A percentile compares a stretch with the other conserved stretches of the same genome.
These are phyloP conservation scores for Haplosporangium sp. DNA, from an alignment of 371 early-diverging fungal species.

Conservation along the genomic window DNA sequence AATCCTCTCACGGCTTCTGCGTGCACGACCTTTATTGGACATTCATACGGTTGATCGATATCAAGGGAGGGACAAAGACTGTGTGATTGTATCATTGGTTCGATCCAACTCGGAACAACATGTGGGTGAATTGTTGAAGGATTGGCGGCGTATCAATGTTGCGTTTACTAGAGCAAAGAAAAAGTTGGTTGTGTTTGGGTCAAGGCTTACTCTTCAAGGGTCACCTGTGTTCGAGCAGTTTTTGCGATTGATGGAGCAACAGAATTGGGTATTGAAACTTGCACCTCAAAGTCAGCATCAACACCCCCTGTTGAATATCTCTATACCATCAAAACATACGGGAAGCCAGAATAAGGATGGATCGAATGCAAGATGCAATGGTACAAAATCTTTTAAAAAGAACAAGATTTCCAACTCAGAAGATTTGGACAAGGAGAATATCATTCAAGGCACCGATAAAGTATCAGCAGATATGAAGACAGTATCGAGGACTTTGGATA, in stretches of 20 bases:
- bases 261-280: slow-evolving; percentile 61
- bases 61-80: slow-evolving; percentile 95
- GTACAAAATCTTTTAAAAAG: background rate
- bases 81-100: slow-evolving; percentile 90
- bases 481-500: background rate
- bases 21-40: slow-evolving; percentile 63
- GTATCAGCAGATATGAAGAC: background rate
- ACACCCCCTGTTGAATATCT: slow-evolving; percentile 14
- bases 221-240: slow-evolving; percentile 68
- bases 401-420: background rate
- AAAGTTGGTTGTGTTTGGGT: slow-evolving; percentile 95
- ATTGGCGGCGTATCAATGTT: slow-evolving; percentile 97
- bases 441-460: background rate
- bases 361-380: background rate
- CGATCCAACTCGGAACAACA: slow-evolving; percentile 80
- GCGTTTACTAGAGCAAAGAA: slow-evolving; percentile 95
- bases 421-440: slow-evolving; percentile 19
- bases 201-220: slow-evolving; percentile 69
- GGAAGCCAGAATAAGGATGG: background rate
- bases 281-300: slow-evolving; percentile 23
- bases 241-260: slow-evolving; percentile 61
- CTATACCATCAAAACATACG: background rate
- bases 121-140: slow-evolving; percentile 90
- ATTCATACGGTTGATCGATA: slow-evolving; percentile 91
- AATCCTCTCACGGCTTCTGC: slow-evolving; percentile 62